Conservation (phyloP, 169 alveolate species). For the Eimeria brunetti region DNA sequence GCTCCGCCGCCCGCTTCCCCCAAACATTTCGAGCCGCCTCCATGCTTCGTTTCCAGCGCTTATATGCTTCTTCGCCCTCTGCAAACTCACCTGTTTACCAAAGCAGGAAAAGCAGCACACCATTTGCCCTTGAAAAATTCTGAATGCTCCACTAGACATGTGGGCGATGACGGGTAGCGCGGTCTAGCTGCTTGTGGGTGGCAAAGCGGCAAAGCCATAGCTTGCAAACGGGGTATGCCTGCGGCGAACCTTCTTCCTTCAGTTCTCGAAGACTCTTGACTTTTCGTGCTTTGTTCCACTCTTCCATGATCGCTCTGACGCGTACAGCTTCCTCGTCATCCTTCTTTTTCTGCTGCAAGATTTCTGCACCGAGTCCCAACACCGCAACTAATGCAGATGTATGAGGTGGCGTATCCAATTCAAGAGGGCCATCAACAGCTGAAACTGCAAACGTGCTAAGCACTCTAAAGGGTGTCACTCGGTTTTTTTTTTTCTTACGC, state of each 20-base stretch:
- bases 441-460: neutral
- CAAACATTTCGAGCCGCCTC: constrained; percentile 68
- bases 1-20: constrained; percentile 81
- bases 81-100: constrained; percentile 67
- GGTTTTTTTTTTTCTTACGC: neutral
- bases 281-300: constrained; percentile 69
- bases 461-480: neutral
- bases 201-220: neutral
- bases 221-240: neutral
- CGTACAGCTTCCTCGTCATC: constrained; percentile 75
- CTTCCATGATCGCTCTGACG: constrained; percentile 77
- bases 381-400: neutral
- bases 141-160: neutral
- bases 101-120: neutral
- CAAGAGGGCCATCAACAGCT: neutral
- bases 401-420: neutral
- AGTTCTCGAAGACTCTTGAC: constrained; percentile 70
- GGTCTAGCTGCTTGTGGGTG: neutral
- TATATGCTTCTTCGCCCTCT: constrained; percentile 74
- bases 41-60: constrained; percentile 75
- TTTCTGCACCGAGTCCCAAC: constrained; percentile 52
- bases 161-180: neutral
- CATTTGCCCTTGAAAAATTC: neutral
- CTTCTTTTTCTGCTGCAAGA: constrained; percentile 57
- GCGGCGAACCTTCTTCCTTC: constrained; percentile 54